These are phyloP conservation scores for Huntiella decipiens DNA, from an alignment of 2,329 filamentous ascomycete species.

Conservation along the genomic window DNA sequence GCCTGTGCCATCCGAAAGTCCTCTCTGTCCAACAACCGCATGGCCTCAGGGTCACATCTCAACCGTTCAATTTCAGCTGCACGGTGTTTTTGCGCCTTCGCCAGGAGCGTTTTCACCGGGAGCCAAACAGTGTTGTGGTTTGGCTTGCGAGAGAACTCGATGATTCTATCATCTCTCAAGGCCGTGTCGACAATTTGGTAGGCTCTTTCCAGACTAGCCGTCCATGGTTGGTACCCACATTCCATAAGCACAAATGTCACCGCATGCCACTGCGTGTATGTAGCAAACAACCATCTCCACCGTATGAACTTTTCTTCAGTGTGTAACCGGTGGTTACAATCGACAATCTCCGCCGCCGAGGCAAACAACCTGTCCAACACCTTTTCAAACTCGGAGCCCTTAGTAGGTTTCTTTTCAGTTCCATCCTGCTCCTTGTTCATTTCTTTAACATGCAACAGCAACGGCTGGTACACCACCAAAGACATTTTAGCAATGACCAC, in stretches of 20 bases:
- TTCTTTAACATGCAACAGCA: constrained; percentile 27
- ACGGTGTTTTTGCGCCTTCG: constrained; percentile 32
- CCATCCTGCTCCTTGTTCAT: constrained; percentile 20
- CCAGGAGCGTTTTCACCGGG: constrained; percentile 34
- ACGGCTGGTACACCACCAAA: constrained; percentile 57
- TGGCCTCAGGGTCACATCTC: constrained; percentile 30
- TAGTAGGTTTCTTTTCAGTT: constrained; percentile 23
- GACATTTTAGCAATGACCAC: constrained; percentile 64
- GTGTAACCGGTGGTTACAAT: constrained; percentile 46
- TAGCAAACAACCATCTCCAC: constrained; percentile 31
- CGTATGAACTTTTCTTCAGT: constrained; percentile 31
- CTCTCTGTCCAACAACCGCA: constrained; percentile 25
- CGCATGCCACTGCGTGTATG: constrained; percentile 32
- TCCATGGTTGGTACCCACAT: constrained; percentile 28
- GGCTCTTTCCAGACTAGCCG: constrained; percentile 29
- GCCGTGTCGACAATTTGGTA: constrained; percentile 27
- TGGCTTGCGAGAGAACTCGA: constrained; percentile 26
- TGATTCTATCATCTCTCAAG: constrained; percentile 21
- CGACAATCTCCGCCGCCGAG: constrained; percentile 55
- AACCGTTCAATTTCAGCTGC: constrained; percentile 31
- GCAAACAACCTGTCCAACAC: constrained; percentile 51
- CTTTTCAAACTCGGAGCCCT: constrained; percentile 18
- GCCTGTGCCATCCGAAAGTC: constrained; percentile 21
- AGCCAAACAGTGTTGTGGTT: constrained; percentile 31
- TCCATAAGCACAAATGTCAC: constrained; percentile 31